Evolutionary conservation across 805 yeast species (phyloP), one percentile per base, ranked within the genome.

Genomic region (Nakazawaea peltata): DNA sequence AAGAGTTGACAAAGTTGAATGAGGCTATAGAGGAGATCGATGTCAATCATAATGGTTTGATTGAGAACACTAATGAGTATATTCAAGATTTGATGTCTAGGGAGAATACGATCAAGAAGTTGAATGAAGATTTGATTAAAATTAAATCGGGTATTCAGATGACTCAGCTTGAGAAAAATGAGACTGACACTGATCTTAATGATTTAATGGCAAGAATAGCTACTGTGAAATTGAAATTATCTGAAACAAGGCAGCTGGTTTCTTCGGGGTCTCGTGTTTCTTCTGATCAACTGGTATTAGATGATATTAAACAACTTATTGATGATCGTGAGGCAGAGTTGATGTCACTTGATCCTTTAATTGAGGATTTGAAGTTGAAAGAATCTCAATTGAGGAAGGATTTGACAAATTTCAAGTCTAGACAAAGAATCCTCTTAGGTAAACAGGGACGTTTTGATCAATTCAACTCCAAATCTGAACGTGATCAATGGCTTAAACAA

Each of bases 381-480:
- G 85, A 81, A 49, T 24, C 46, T 0, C 44, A 44, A 3, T 41
- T 67, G 22, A 69, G 69, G 36, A 45, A 51, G 3, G 46, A 63
- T 32, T 51, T 78, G 7, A 37, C 56, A 3, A 56, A 60, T n/a
- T 45, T 68, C 16, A 67, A 64, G 34, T 59, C 74, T 6, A 66
- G 57, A 19, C 87, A 81, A 52, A 63, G 81, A 43, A 56, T 67
- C 12, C 53, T 88, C 4, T 71, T 81, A 33, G 64, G 81, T 6
- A 88, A 86, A 48, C 82, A 77, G 46, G 84, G 82, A 28, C 73
- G 87, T 33, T 71, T 70, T 39, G 65, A 75, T 18, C 70, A 74
- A 42, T 87, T 86, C 46, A 42, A 53, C 1, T 54, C 70, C 12
- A 66, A 67, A 42, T 48, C 55, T 2, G 80, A 83, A 40, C 67